phyloP scores from a whole-genome alignment of 805 yeast species.

The Starmerella khaoyaiensis region DNA sequence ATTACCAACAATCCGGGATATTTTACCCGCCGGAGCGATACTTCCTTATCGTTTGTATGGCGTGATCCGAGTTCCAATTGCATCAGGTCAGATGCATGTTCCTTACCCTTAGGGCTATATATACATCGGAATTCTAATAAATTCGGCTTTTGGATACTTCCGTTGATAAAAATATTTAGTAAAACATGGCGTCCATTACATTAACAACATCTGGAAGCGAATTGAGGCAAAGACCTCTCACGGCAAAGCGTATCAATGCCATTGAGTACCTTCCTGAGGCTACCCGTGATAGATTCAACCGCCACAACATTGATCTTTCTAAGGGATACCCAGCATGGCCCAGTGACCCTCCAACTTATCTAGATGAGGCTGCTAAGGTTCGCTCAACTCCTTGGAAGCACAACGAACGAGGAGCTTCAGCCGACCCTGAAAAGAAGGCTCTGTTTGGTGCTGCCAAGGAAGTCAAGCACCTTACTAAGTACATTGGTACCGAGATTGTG shows the following conservation, averaged over 20 bases:
- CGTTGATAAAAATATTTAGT: no score
- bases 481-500: conserved; percentile 39
- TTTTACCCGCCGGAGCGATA: no score
- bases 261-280: conserved; percentile 7
- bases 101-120: no score
- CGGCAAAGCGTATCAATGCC: conserved; percentile 2
- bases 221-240: no score
- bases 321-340: conserved; percentile 15
- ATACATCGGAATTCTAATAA: no score
- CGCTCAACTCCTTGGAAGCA: conserved; percentile 13
- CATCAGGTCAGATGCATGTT: no score
- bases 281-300: conserved; percentile 8
- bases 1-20: no score
- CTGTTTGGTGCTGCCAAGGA: conserved; percentile 33
- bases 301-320: conserved; percentile 10
- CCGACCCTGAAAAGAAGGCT: conserved; percentile 24
- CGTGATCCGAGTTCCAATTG: no score
- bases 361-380: conserved; percentile 10
- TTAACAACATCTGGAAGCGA: no score
- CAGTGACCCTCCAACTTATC: conserved; percentile 7
- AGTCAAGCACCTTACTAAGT: conserved; percentile 34
- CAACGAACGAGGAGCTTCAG: conserved; percentile 11
- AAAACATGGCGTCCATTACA: no score
- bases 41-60: no score
- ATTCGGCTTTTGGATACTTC: no score